Percentiles rank a stretch among this genome's conserved stretches.
Conservation (phyloP, 2,329 filamentous ascomycete genomes). For the Claviceps digitariae region DNA sequence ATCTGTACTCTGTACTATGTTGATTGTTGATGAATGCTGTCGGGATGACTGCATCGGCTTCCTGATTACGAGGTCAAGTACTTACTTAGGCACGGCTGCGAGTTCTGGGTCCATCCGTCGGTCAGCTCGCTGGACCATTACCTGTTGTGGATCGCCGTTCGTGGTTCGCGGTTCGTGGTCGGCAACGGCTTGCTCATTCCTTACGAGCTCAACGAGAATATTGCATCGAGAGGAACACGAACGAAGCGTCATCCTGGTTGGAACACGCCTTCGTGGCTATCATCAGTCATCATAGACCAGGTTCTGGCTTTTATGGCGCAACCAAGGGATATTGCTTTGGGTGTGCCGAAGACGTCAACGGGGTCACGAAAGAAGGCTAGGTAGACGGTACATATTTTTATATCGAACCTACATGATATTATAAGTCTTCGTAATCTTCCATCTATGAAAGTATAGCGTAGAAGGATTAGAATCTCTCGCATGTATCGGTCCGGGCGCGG, state of each 20-base stretch:
- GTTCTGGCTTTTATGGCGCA: not conserved
- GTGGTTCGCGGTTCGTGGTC: not conserved
- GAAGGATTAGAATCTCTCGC: too few relatives aligned
- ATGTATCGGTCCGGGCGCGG: too few relatives aligned
- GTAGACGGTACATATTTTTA: too few relatives aligned
- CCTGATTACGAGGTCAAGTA: too few relatives aligned
- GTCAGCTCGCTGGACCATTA: not conserved
- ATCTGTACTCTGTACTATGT: too few relatives aligned
- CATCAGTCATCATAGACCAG: not conserved
- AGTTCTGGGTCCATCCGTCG: not conserved
- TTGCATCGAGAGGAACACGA: constrained; percentile 37
- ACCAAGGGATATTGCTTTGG: not conserved
- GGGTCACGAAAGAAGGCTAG: too few relatives aligned
- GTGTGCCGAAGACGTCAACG: too few relatives aligned
- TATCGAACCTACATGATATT: too few relatives aligned
- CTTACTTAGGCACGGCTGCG: not conserved
- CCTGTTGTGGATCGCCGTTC: not conserved
- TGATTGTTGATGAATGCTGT: not conserved
- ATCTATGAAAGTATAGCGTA: too few relatives aligned
- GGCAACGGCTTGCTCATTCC: constrained; percentile 18
- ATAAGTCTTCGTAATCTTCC: too few relatives aligned
- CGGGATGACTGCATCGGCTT: not conserved
- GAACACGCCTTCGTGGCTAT: not conserved
- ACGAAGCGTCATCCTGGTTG: not conserved
- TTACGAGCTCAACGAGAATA: constrained; percentile 30